Evolutionary conservation across 2,329 filamentous ascomycete genomes (phyloP), one percentile per base, ranked within the genome.

Genomic region (Tolypocladium album): DNA sequence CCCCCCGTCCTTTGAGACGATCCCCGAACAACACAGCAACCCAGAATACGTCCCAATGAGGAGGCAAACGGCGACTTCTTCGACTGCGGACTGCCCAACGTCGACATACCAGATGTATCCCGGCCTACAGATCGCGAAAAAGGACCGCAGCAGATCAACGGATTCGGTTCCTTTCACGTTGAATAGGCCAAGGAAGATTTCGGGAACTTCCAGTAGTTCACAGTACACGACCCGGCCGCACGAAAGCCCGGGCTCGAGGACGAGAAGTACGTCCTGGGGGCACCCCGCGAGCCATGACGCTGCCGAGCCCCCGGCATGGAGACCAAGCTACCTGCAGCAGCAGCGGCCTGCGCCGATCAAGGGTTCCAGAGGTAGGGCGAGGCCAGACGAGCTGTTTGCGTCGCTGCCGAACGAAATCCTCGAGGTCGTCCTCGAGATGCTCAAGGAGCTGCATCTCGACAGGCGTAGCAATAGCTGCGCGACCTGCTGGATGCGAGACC

Each of bases 401-500:
- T 75, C 75, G 24, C 65, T 87, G 20, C 83, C 84, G 0, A 78
- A 78, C n/a, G 83, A 86, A 66, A 81, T 87, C 2, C 69, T 87
- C 55, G 76, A 80, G 58, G 71, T 83, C 40, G 80, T 87, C n/a
- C 66, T 87, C 40, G 76, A 76, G 45, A 76, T 80, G 59, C 70
- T 88, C 22, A 81, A 78, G 66, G 72, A 75, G 43, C 68, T 78
- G 17, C 85, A 88, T 66, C 67, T 86, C 15, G 71, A 69, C 8
- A 67, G 71, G 17, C 71, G 72, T 3, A 81, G 78, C 63, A 71
- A 72, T 40, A 85, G 82, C 69, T 87, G 85, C 67, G 78, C 83
- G 20, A 87, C 85, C 22, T 87, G 85, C 69, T 86, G 82, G 81
- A 85, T 85, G 82, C 77, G 85, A 56, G 84, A 88, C 65, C 71